Conservation (phyloP, 768 basidiomycete genomes). For the Mycena epipterygia region DNA sequence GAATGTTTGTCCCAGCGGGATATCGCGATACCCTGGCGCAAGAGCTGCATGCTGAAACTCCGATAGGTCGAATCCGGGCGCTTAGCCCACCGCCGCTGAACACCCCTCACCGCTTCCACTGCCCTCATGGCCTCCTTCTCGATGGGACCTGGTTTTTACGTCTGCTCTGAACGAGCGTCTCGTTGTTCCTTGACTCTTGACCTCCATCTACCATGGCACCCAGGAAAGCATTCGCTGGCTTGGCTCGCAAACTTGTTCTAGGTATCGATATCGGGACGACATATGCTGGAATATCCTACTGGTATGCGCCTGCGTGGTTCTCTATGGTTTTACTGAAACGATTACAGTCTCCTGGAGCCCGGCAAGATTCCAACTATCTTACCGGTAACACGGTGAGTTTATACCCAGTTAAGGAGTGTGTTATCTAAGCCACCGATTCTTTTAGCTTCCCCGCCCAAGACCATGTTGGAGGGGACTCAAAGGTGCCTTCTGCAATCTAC, state of each 20-base stretch:
- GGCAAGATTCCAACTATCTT: slow-evolving; percentile 18
- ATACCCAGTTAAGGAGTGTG: background rate
- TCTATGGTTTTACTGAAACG: slow-evolving; percentile 14
- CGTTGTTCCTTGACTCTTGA: background rate
- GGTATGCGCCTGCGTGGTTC: background rate
- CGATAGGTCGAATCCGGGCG: background rate
- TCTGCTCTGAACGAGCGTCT: background rate
- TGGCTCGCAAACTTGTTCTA: slow-evolving; percentile 50
- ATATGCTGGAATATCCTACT: slow-evolving; percentile 55
- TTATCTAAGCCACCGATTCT: background rate
- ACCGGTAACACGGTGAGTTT: slow-evolving; percentile 24
- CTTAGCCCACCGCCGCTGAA: background rate
- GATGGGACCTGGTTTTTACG: background rate
- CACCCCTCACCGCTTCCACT: background rate
- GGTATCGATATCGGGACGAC: slow-evolving; percentile 59
- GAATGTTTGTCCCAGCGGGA: background rate
- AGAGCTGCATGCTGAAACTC: too few relatives aligned
- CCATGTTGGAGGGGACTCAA: slow-evolving; percentile 60
- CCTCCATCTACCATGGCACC: slow-evolving; percentile 42
- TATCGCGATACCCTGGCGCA: background rate
- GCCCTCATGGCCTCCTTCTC: background rate
- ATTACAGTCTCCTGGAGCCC: slow-evolving; percentile 32
- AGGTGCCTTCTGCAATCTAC: slow-evolving; percentile 63
- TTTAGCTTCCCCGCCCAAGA: slow-evolving; percentile 62
- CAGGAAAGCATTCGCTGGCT: slow-evolving; percentile 48